Conservation (phyloP, 2,329 filamentous ascomycete genomes). For the Fonsecaea pugnacius region DNA sequence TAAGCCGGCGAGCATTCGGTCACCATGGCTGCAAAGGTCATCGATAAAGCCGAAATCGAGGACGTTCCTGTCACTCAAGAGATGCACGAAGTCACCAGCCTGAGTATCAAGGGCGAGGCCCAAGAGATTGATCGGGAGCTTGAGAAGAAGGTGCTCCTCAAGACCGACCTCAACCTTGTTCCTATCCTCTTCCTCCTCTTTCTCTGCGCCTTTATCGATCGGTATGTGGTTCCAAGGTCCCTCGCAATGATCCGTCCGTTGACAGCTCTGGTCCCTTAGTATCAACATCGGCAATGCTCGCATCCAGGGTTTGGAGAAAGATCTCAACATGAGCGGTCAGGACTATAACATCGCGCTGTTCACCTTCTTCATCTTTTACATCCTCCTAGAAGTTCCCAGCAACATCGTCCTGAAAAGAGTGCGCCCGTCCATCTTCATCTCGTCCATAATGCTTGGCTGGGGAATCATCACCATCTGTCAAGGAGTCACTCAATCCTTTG, state of each 20-base stretch:
- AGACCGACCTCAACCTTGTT: conserved; percentile 55
- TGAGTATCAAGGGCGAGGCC: conserved; percentile 29
- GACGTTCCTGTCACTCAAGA: conserved; percentile 27
- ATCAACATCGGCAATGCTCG: conserved; percentile 56
- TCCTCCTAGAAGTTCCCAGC: conserved; percentile 47
- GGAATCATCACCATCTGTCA: conserved; percentile 49
- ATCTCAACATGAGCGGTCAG: conserved; percentile 51
- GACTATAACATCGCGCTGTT: conserved; percentile 42
- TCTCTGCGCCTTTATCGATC: conserved; percentile 48
- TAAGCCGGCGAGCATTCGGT: not conserved
- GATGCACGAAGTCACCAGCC: conserved; percentile 14
- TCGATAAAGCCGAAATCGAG: conserved; percentile 28
- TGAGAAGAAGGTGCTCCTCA: conserved; percentile 54
- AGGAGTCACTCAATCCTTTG: conserved; percentile 41
- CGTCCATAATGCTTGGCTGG: conserved; percentile 33
- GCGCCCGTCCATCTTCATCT: conserved; percentile 35
- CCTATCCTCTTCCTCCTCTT: conserved; percentile 55
- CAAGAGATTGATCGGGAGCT: conserved; percentile 41
- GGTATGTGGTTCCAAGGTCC: conserved; percentile 12
- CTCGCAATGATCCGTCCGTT: not conserved
- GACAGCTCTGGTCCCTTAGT: conserved; percentile 34
- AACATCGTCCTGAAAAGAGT: conserved; percentile 51
- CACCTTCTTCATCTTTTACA: conserved; percentile 36
- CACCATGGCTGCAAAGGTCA: conserved; percentile 25
- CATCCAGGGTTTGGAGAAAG: conserved; percentile 50